Evolutionary conservation across 176 grass and related monocot species (phyloP), one percentile per base, ranked within the genome.

Genomic region (Oryza meyeriana): DNA sequence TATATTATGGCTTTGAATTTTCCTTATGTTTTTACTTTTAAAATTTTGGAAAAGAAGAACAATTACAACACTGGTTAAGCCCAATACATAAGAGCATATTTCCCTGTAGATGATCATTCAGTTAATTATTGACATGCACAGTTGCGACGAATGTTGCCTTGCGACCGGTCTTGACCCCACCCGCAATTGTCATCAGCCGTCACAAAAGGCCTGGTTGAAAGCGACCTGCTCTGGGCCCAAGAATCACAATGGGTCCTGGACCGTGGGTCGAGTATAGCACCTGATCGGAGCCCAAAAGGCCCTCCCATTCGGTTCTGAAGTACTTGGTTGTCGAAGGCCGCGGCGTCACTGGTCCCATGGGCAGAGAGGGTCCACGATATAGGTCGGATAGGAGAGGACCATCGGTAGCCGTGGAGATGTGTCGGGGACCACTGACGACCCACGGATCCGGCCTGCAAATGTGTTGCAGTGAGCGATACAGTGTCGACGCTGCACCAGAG

Each of bases 291-390:
- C 70, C 33, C 20, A 97, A 72, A 5, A 94, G 83, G 8, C 94
- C 94, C 92, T 92, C 0, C 89, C 91, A 3, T n/a, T 59, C 79
- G 75, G 83, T 97, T 97, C 72, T 79, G 87, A 71, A 97, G 92
- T 87, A 97, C 71, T 94, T 94, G 85, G 85, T 92, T 90, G 87
- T 94, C 91, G 67, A 97, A 97, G 31, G 73, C 45, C 14, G 24
- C 3, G 91, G 94, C 10, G 87, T 90, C 0, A 71, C 59, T 0
- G 87, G 63, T 64, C 94, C 94, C 74, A 92, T 57, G 52, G 67
- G 17, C n/a, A 97, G n/a, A 86, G 76, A 0, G 91, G 89, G 78
- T 97, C 81, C 4, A 83, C 91, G 65, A 76, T 84, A n/a, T n/a
- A n/a, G 5, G 80, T 17, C 22, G 94, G 91, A 78, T 91, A 97